Evolutionary conservation across 192 early-diverging fungal species (phyloP), one percentile per base, ranked within the genome.

Genomic region (Backusella mclennaniae): DNA sequence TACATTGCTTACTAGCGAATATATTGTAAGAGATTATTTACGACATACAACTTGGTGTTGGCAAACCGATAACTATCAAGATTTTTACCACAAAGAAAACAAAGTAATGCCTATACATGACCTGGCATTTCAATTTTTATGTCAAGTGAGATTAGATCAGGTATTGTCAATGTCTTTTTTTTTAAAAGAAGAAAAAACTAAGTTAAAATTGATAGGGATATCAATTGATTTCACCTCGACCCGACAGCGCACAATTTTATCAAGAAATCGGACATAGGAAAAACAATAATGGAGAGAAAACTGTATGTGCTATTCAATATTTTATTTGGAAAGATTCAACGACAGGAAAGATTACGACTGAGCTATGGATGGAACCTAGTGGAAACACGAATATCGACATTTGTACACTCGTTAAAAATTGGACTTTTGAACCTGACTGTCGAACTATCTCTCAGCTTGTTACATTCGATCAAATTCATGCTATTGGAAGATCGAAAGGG

Each of bases 311-410:
- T 7, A 69, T 87, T 15, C 88, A 89, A 69, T 86, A 89, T 73
- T 84, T 85, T 52, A 80, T 87, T 23, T 86, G 83, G 70, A 82
- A 84, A 67, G 84, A 86, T 56, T 56, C 82, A 0, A 56, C 71
- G 6, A 83, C 77, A 14, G 85, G 87, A 7, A 76, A 80, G 29
- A 83, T 89, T 4, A 83, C 80, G 1, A 89, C 88, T 6, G 84
- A 89, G 66, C 53, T 89, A 53, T 89, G 85, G 85, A 82, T 88
- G 80, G 88, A 89, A 71, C 88, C 88, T 2, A 73, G 79, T 3
- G 66, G 81, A 31, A 80, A 56, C 14, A 53, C 66, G 8, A 49
- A 69, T 19, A 73, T 67, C 33, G 63, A 80, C 23, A 29, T 73
- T 17, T 76, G 76, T 21, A 35, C 71, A 1, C 63, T 71, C 31